Percentiles rank a stretch among this genome's conserved stretches.
phyloP scores from a whole-genome alignment of 2,329 filamentous ascomycete species.

The Cladosporium halotolerans region DNA sequence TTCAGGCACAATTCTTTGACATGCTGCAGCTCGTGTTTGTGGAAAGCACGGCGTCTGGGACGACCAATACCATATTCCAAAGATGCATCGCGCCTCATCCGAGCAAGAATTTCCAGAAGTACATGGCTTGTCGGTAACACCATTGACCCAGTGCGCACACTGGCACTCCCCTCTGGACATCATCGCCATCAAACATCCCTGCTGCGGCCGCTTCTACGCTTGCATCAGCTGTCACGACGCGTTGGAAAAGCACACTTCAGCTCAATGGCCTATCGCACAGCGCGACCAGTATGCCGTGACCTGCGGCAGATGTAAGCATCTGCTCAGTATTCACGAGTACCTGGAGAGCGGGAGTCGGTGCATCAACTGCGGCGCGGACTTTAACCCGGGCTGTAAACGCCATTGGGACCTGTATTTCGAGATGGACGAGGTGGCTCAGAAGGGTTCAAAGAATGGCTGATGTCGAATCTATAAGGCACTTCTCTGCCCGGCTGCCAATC shows the following conservation, averaged over 20 bases:
- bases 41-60: no score
- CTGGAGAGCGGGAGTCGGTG: not conserved
- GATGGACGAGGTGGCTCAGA: not conserved
- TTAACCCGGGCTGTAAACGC: not conserved
- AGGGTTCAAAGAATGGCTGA: no score
- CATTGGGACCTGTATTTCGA: constrained; percentile 5
- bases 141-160: not conserved
- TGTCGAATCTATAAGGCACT: no score
- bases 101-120: not conserved
- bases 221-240: constrained; percentile 5
- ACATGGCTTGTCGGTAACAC: not conserved
- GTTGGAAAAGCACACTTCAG: not conserved
- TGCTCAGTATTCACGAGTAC: not conserved
- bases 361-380: not conserved
- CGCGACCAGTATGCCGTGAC: not conserved
- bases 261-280: not conserved
- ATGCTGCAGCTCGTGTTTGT: no score
- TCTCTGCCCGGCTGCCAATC: no score
- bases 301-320: not conserved
- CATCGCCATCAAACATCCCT: constrained; percentile 3
- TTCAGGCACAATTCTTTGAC: no score
- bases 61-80: no score
- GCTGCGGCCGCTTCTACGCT: constrained; percentile 6
- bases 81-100: not conserved
- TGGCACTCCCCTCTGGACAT: constrained; percentile 4